Percentiles rank a stretch among this genome's conserved stretches.
Conservation (phyloP, 2,329 filamentous ascomycete species). For the Daldinia sp. region DNA sequence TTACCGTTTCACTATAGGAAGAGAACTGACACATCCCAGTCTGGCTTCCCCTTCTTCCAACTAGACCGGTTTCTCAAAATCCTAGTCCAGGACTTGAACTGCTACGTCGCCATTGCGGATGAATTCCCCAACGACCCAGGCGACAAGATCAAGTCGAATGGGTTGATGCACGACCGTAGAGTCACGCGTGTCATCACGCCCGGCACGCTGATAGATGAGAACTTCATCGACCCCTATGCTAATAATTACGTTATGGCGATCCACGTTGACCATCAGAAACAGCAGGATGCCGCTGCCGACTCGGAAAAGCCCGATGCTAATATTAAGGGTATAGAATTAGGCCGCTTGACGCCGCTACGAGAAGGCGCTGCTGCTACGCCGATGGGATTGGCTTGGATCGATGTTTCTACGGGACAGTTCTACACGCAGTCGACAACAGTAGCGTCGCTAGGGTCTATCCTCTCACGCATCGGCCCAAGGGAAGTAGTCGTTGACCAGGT, state of each 20-base stretch:
- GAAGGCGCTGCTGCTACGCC: constrained; percentile 35
- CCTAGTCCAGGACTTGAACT: constrained; percentile 87
- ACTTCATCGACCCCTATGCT: constrained; percentile 92
- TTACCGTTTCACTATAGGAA: not conserved
- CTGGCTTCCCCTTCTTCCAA: constrained; percentile 93
- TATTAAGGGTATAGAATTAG: constrained; percentile 1
- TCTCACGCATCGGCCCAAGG: constrained; percentile 82
- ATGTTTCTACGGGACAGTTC: constrained; percentile 94
- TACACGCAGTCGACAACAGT: constrained; percentile 81
- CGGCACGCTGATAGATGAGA: constrained; percentile 95
- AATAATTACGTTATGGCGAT: constrained; percentile 93
- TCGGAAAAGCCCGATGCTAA: constrained; percentile 4
- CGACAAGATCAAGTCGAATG: constrained; percentile 76
- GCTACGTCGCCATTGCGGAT: constrained; percentile 92
- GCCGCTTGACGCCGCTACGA: constrained; percentile 18
- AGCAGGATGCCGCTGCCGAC: constrained; percentile 32
- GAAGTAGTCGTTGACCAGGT: constrained; percentile 82
- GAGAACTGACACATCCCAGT: constrained; percentile 56
- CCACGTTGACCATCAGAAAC: constrained; percentile 56
- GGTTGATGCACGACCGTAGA: constrained; percentile 82
- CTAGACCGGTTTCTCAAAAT: constrained; percentile 92
- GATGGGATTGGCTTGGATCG: constrained; percentile 86
- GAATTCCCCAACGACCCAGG: constrained; percentile 81
- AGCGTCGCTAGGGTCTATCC: constrained; percentile 75
- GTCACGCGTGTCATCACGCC: constrained; percentile 91